Evolutionary conservation across 495 filamentous ascomycete species (phyloP), one percentile per base, ranked within the genome.

Genomic region (Aspergillus sparsus): DNA sequence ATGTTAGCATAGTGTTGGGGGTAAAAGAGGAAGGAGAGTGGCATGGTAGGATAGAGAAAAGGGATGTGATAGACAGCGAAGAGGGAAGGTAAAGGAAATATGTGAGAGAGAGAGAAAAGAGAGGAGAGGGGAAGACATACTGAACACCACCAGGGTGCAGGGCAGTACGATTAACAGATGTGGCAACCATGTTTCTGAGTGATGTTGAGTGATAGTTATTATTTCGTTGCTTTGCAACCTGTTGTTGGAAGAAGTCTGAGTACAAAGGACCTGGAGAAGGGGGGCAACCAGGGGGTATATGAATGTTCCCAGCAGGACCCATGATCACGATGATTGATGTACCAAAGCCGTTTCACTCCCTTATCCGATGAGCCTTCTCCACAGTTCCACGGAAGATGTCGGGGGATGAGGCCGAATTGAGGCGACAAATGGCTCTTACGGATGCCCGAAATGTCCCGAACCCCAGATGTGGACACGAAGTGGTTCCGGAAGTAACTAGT

Each of bases 131-230:
- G 68, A 53, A 44, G 59, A 84, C 90, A 80, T 82, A 96, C 92
- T 89, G 83, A 53, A 98, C 90, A 87, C 93, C 93, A 73, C 87
- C 80, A 60, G 93, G 93, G 83, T 97, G 89, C 70, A 95, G 84
- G 62, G 83, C 84, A 68, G 91, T 96, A 78, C 91, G 91, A 82
- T 96, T 95, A 64, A 95, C 92, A 67, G 82, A 86, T 66, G 82
- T 83, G 73, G 89, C 77, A 82, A 92, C 88, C 91, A 87, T 83
- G 45, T 66, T 82, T 71, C 70, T 75, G 68, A 83, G 75, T 54
- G 79, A 80, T 66, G 76, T 79, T 46, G 83, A 86, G 66, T 88
- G 83, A 71, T 83, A 89, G 66, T 88, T 86, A 73, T 79, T 83
- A 60, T 80, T 79, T 58, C 81, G 75, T 70, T 87, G 85, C 70